Conservation (phyloP, 768 basidiomycete genomes). For the Pleurotus giganteus region DNA sequence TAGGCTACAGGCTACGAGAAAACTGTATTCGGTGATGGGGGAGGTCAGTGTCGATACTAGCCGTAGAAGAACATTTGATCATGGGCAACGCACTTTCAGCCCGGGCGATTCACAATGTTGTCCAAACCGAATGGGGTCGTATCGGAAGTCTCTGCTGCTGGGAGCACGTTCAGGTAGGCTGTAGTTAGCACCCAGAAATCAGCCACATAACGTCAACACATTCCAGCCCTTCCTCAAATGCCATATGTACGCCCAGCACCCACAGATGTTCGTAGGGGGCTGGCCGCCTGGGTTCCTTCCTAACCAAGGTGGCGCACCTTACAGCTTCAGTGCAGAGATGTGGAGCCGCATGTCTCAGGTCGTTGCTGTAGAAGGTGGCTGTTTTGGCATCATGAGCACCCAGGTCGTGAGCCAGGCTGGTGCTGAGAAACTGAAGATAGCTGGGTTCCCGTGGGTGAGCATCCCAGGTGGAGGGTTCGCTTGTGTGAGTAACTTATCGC, state of each 20-base stretch:
- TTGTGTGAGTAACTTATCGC: slow-evolving; percentile 12
- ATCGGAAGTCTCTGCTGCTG: slow-evolving; percentile 27
- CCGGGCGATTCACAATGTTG: slow-evolving; percentile 27
- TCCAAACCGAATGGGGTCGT: slow-evolving; percentile 25
- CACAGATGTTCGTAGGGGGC: slow-evolving; percentile 27
- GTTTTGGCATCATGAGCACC: slow-evolving; percentile 26
- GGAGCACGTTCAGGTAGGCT: slow-evolving; percentile 25
- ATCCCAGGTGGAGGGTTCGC: slow-evolving; percentile 26
- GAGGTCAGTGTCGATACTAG: slow-evolving; percentile 18
- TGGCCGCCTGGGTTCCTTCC: slow-evolving; percentile 29
- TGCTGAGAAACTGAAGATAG: slow-evolving; percentile 26
- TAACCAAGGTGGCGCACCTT: slow-evolving; percentile 21
- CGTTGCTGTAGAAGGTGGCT: slow-evolving; percentile 28
- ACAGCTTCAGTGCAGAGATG: slow-evolving; percentile 25
- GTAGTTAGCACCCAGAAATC: background rate
- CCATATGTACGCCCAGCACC: slow-evolving; percentile 29
- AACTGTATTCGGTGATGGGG: slow-evolving; percentile 27
- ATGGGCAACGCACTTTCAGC: slow-evolving; percentile 12
- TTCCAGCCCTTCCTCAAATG: slow-evolving; percentile 25
- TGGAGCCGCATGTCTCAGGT: slow-evolving; percentile 27
- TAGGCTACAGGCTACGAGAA: slow-evolving; percentile 31
- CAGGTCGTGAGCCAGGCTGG: slow-evolving; percentile 26
- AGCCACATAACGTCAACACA: background rate
- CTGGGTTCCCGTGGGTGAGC: slow-evolving; percentile 25
- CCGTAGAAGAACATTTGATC: background rate